These are phyloP conservation scores for Trichoderma breve DNA, from an alignment of 2,329 filamentous ascomycete genomes.

Conservation along the genomic window DNA sequence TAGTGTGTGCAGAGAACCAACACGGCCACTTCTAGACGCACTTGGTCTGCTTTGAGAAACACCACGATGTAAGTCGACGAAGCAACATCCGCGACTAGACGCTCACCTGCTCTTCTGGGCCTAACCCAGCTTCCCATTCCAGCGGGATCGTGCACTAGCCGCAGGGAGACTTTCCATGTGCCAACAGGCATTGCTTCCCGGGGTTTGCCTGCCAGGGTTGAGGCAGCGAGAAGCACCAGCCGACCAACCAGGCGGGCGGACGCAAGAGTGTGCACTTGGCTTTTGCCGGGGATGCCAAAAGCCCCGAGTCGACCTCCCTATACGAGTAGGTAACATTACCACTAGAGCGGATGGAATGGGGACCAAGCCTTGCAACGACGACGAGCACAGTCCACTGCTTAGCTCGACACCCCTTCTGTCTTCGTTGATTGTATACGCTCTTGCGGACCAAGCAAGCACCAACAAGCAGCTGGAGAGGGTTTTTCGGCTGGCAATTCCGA, in stretches of 20 bases:
- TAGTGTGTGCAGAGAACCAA: not conserved
- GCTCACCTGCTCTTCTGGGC: constrained; percentile 14
- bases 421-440: not conserved
- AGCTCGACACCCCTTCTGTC: not conserved
- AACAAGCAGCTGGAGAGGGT: not conserved
- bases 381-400: constrained; percentile 6
- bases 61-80: not conserved
- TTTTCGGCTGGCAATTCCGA: constrained; percentile 14
- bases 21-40: not conserved
- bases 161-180: constrained; percentile 18
- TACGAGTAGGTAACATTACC: constrained; percentile 21
- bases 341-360: constrained; percentile 11
- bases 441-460: not conserved
- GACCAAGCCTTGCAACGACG: not conserved
- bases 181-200: constrained; percentile 14
- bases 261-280: constrained; percentile 16
- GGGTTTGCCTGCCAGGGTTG: not conserved
- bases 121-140: constrained; percentile 21
- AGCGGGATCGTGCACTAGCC: constrained; percentile 21
- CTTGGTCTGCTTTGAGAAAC: not conserved
- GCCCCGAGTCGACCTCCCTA: constrained; percentile 15
- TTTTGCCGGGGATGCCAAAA: constrained; percentile 13
- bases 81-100: constrained; percentile 5
- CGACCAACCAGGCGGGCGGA: constrained; percentile 4
- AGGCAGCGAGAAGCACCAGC: not conserved